These are phyloP conservation scores for Amaranthus tricolor DNA, from an alignment of 179 eudicot species.

Conservation along the genomic window DNA sequence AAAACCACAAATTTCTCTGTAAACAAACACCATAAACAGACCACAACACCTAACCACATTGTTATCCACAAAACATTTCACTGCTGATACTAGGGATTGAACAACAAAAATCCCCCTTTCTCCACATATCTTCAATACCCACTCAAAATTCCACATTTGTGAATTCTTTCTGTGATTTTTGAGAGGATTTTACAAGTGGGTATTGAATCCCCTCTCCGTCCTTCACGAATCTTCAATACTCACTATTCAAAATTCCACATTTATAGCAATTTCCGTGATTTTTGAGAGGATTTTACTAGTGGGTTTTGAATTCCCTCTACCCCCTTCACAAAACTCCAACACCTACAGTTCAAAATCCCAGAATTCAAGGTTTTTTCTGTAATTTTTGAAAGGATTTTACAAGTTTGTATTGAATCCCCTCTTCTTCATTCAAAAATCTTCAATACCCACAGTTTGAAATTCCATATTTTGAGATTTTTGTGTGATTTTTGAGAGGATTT, in stretches of 20 bases:
- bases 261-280: not conserved
- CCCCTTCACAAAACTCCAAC: not conserved
- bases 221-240: not conserved
- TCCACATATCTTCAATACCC: not conserved
- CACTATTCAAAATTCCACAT: not conserved
- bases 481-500: too few relatives aligned
- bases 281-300: not conserved
- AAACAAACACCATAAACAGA: not conserved
- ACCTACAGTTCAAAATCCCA: not conserved
- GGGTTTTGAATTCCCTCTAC: not conserved
- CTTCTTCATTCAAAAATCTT: constrained; percentile 6
- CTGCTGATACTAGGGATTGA: not conserved
- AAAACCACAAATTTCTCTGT: constrained; percentile 10
- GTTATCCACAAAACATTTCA: constrained; percentile 16
- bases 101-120: not conserved
- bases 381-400: too few relatives aligned
- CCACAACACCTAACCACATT: constrained; percentile 9
- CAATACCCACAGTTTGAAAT: not conserved
- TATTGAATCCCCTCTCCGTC: too few relatives aligned
- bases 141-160: too few relatives aligned
- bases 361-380: too few relatives aligned
- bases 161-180: too few relatives aligned
- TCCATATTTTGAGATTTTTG: too few relatives aligned
- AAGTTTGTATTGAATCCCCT: not conserved
- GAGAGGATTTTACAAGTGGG: too few relatives aligned